Base-by-base conservation (phyloP, 164 flowering plant genomes). In the Buxus sempervirens region DNA sequence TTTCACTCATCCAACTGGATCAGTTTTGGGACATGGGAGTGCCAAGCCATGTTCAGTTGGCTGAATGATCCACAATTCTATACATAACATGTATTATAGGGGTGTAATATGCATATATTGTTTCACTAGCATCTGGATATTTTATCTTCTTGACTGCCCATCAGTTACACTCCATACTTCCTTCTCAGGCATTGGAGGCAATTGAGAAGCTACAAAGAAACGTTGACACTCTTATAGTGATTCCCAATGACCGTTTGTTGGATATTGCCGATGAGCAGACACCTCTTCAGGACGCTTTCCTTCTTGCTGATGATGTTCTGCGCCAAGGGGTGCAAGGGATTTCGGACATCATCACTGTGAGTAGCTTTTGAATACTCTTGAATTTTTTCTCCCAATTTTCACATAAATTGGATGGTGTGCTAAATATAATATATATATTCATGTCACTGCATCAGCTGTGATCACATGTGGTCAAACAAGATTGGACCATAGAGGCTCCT, bases 281-380 rank as follows among this genome's bases (percentile, higher is more conserved):
- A 58, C 83, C 98, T 25, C 98, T 96, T 71, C 98, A 93, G 77
- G 98, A 96, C 77, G 98, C 99, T 69, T 96, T 96, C 72, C 91
- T 87, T 75, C 90, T 96, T 65, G 99, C 98, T 60, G 99, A 96
- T 84, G 99, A 96, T 85, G 99, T 96, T 59, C 78, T 96, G 55
- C 98, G 99, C 54, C 98, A 96, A 81, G 99, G 99, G 51, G 98
- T 96, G 19, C 99, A 96, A 83, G 99, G 99, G 82, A 93, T 96
- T 72, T 91, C 99, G 24, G 99, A 96, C 72, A 96, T 96, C 51
- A 93, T 96, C 76, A 96, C 93, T 20, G 99, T 96, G 64, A 75
- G 93, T 81, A 20, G n/a, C 70, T 32, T 32, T 32, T 71, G 41
- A 24, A 58, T 21, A 55, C 38, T 60, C 24, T 24, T 21, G 1